Base-by-base conservation (phyloP, 1,284 basidiomycete species). In the Sphagnurus paluster region DNA sequence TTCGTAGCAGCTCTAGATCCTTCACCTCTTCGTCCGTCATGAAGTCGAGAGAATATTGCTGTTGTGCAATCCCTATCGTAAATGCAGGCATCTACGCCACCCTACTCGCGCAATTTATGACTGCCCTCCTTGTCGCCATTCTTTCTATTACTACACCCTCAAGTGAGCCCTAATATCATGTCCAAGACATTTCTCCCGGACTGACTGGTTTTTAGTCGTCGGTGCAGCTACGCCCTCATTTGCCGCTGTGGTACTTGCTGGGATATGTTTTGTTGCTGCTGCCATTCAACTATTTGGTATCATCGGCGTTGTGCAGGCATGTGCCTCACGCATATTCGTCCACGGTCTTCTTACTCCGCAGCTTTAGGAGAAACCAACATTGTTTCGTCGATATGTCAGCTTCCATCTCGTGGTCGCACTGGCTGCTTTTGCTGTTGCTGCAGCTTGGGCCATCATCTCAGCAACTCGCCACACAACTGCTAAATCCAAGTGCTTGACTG, bases 31-130 rank as follows among this genome's bases (percentile, higher is more conserved):
- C 10, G 16, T 28, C 4, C 42, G 64, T 47, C 53, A 80, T 79
- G 80, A 87, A 84, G 64, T 68, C 80, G 36, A 74, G 84, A 72
- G 82, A 89, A 28, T 88, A 89, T 57, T 89, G 87, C 55, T 89
- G 86, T 60, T 87, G 85, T 61, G 92, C 92, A 40, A 86, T 95
- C 53, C 92, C 92, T 4, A 69, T 91, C 42, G 75, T 92, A 52
- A 95, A 96, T 68, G 77, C 83, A 49, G 93, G 93, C 26, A 89
- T 95, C 44, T 95, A 95, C 58, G 66, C 79, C n/a, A 78, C 87
- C 30, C 66, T 96, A 39, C 62, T 72, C 0, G 90, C 94, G 62
- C 92, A 95, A 67, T 74, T 89, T 38, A 70, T 79, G 16, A 64
- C 89, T 6, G 82, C 79, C 2, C 60, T 92, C 49, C 57, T 87